A percentile compares a stretch with the other conserved stretches of the same genome.
phyloP scores from a whole-genome alignment of 768 basidiomycete species.

The Gelatoporia subvermispora region DNA sequence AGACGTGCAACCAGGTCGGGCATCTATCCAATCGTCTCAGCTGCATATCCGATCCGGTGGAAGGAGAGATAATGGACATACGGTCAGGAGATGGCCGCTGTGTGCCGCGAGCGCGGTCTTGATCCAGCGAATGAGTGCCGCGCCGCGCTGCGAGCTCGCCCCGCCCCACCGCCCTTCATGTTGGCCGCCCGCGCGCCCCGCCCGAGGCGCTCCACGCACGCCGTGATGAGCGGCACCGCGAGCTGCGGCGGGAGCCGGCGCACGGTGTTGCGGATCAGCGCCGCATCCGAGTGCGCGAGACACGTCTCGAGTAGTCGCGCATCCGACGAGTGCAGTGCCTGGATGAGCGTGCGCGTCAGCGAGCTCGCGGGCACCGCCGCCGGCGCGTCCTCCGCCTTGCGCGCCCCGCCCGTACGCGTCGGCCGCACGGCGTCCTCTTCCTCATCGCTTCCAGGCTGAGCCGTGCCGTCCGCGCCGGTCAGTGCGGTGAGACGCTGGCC shows the following conservation, averaged over 20 bases:
- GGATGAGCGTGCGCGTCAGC: constrained; percentile 88
- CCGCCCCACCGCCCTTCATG: constrained; percentile 78
- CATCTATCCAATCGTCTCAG: constrained; percentile 47
- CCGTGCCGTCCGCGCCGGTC: constrained; percentile 39
- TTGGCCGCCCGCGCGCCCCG: constrained; percentile 65
- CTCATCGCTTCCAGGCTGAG: constrained; percentile 42
- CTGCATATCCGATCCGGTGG: background rate
- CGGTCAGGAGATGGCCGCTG: constrained; percentile 91
- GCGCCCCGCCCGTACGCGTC: constrained; percentile 11
- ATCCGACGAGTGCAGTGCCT: constrained; percentile 95
- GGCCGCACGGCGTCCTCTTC: constrained; percentile 26
- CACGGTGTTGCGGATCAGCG: constrained; percentile 83
- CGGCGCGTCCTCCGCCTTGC: constrained; percentile 27
- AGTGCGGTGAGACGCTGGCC: constrained; percentile 85
- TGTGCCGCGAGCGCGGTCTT: constrained; percentile 81
- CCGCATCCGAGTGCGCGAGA: constrained; percentile 74
- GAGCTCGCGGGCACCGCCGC: constrained; percentile 71
- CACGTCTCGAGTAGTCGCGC: constrained; percentile 83
- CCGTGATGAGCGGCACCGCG: constrained; percentile 78
- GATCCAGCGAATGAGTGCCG: constrained; percentile 68
- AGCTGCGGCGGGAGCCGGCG: constrained; percentile 81
- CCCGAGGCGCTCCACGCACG: constrained; percentile 86
- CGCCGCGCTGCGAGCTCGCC: constrained; percentile 74
- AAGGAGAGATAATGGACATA: constrained; percentile 34
- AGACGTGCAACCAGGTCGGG: constrained; percentile 88